Percentiles rank a stretch among this genome's conserved stretches.
Evolutionary conservation across 2,329 filamentous ascomycete genomes (phyloP).

Genomic region (Neonectria faginata): DNA sequence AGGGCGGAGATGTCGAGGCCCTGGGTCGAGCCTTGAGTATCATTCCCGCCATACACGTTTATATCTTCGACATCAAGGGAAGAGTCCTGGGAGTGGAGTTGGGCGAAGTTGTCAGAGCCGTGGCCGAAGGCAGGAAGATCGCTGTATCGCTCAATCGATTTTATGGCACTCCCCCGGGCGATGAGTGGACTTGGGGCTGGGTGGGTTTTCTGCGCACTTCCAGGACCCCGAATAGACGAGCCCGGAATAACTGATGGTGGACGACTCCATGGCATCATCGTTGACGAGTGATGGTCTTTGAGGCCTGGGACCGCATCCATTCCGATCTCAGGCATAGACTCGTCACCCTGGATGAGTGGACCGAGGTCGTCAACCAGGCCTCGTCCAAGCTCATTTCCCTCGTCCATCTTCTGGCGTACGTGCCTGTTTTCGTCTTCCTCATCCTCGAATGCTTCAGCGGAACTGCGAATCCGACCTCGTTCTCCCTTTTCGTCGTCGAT

Average conservation of each 20-base stretch:
- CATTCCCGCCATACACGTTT: conserved; percentile 37
- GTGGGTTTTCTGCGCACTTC: conserved; percentile 51
- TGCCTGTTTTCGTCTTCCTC: conserved; percentile 52
- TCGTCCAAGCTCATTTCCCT: conserved; percentile 46
- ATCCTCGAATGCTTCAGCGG: conserved; percentile 58
- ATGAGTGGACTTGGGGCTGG: conserved; percentile 54
- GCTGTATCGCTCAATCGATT: conserved; percentile 61
- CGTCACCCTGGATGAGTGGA: conserved; percentile 51
- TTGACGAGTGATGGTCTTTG: conserved; percentile 71
- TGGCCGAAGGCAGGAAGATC: conserved; percentile 52
- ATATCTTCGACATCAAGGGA: conserved; percentile 46
- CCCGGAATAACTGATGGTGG: conserved; percentile 58
- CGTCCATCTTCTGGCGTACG: conserved; percentile 52
- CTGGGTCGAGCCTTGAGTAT: conserved; percentile 49
- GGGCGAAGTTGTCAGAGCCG: conserved; percentile 50
- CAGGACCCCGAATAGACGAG: conserved; percentile 58
- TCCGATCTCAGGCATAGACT: conserved; percentile 71
- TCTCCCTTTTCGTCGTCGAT: conserved; percentile 34
- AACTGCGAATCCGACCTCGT: conserved; percentile 55
- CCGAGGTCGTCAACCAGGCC: conserved; percentile 44
- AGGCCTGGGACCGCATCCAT: conserved; percentile 75
- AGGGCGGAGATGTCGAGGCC: conserved; percentile 59
- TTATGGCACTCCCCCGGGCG: conserved; percentile 51
- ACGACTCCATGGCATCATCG: conserved; percentile 66
- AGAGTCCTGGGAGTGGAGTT: conserved; percentile 46